Evolutionary conservation across 139 green algal genomes (phyloP).

Genomic region (Closterium sp.): DNA sequence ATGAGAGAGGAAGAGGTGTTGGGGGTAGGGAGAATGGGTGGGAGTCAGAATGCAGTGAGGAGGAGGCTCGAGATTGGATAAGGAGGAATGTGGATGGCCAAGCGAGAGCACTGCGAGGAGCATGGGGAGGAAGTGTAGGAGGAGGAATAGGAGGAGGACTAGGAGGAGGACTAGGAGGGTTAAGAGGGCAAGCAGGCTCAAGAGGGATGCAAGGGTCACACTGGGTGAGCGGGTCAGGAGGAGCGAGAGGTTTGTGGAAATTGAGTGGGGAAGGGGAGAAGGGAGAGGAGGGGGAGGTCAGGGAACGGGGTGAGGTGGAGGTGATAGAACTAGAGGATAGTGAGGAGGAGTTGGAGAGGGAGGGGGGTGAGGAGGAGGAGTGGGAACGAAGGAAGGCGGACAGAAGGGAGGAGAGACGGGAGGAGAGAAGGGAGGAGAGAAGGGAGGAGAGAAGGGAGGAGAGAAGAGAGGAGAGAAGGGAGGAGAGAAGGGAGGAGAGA

Average conservation of each 20-base stretch:
- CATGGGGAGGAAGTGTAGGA: background rate
- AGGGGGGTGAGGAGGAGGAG: background rate
- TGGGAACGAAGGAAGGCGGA: background rate
- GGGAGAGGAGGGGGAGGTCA: background rate
- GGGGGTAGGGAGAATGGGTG: too few relatives aligned
- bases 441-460: background rate
- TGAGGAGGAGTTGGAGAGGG: background rate
- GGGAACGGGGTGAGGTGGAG: background rate
- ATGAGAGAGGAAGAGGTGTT: too few relatives aligned
- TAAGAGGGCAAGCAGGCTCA: background rate
- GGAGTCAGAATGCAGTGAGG: too few relatives aligned
- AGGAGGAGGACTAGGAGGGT: background rate
- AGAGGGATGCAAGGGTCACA: too few relatives aligned
- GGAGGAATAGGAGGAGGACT: background rate
- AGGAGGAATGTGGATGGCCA: too few relatives aligned
- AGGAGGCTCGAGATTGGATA: too few relatives aligned
- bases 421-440: background rate
- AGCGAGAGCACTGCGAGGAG: too few relatives aligned
- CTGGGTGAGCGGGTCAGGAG: too few relatives aligned
- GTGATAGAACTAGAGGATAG: background rate
- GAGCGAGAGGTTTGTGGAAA: too few relatives aligned
- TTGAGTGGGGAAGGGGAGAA: too few relatives aligned
- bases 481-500: background rate
- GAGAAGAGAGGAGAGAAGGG: background rate
- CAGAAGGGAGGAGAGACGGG: background rate